These are phyloP conservation scores for Conticribra weissflogii DNA, from an alignment of 108 stramenopile species.

Conservation along the genomic window DNA sequence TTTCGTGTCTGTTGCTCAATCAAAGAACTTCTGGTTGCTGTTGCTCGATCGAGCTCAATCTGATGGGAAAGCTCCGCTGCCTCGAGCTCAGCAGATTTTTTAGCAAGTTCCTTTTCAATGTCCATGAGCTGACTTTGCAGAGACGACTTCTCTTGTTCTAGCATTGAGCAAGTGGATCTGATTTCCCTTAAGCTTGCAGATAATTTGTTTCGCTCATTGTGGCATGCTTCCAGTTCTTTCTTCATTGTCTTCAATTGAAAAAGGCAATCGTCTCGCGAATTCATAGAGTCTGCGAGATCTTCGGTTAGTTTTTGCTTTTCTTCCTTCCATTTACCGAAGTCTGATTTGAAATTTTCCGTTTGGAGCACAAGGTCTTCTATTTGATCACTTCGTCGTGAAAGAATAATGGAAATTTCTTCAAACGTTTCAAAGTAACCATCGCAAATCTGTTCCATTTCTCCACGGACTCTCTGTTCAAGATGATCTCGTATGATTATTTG, in stretches of 20 bases:
- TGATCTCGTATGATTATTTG: conserved; percentile 7
- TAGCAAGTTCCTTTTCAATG: conserved; percentile 34
- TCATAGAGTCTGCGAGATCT: conserved; percentile 5
- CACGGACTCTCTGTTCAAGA: conserved; percentile 12
- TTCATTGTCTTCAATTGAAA: conserved; percentile 6
- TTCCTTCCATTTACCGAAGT: conserved; percentile 36
- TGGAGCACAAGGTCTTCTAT: conserved; percentile 33
- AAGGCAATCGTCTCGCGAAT: neutral
- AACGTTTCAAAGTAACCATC: conserved; percentile 26
- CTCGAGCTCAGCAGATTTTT: conserved; percentile 20
- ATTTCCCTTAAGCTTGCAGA: conserved; percentile 3
- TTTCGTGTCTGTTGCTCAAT: conserved; percentile 45
- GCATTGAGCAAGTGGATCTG: conserved; percentile 2
- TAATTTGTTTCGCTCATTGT: conserved; percentile 6
- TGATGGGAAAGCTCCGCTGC: conserved; percentile 1
- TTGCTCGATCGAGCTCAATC: conserved; percentile 20
- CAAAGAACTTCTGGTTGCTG: conserved; percentile 25
- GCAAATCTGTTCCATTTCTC: conserved; percentile 32
- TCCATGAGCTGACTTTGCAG: conserved; percentile 21
- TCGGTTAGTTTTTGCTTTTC: conserved; percentile 31
- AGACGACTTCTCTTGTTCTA: conserved; percentile 37
- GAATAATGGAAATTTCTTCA: conserved; percentile 28
- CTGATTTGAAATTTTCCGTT: conserved; percentile 26
- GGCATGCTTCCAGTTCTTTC: conserved; percentile 2
- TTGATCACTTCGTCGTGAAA: conserved; percentile 38